phyloP scores from a whole-genome alignment of 352 stramenopile species.

The Phytophthora brassicae region DNA sequence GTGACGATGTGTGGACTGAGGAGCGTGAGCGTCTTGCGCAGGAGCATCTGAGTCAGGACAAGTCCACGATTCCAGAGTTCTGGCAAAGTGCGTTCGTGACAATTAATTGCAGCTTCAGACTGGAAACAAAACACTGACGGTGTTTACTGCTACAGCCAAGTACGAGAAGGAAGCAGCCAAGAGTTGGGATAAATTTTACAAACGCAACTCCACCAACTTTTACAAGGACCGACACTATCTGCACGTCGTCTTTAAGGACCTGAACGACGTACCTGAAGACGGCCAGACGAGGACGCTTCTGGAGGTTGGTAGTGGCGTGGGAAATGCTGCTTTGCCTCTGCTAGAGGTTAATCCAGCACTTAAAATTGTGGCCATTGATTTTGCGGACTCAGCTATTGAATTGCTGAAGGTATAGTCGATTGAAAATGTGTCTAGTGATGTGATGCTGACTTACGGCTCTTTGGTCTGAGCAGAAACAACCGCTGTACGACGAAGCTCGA shows the following conservation, averaged over 20 bases:
- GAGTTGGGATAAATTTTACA: constrained; percentile 95
- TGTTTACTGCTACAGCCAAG: constrained; percentile 41
- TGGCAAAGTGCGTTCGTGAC: constrained; percentile 58
- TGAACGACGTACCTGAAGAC: constrained; percentile 57
- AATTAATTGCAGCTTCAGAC: too few species aligned
- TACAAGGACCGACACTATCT: constrained; percentile 97
- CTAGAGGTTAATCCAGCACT: constrained; percentile 90
- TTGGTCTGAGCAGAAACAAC: constrained; percentile 55
- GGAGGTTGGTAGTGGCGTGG: constrained; percentile 95
- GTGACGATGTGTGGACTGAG: constrained; percentile 82
- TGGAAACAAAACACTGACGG: too few species aligned
- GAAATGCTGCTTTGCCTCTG: constrained; percentile 93
- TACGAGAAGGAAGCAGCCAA: constrained; percentile 83
- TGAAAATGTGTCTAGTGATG: neutral
- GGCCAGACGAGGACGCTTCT: constrained; percentile 73
- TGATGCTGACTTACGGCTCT: neutral
- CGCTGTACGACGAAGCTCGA: constrained; percentile 72
- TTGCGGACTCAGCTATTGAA: constrained; percentile 90
- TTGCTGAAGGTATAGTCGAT: constrained; percentile 78
- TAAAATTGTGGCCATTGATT: constrained; percentile 92
- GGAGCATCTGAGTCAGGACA: constrained; percentile 72
- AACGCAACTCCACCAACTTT: constrained; percentile 92
- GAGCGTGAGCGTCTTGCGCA: constrained; percentile 73
- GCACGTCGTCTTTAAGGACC: constrained; percentile 89
- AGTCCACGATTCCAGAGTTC: constrained; percentile 74